Conservation (phyloP, 192 early-diverging fungal genomes). For the Phycomyces blakesleeanus region DNA sequence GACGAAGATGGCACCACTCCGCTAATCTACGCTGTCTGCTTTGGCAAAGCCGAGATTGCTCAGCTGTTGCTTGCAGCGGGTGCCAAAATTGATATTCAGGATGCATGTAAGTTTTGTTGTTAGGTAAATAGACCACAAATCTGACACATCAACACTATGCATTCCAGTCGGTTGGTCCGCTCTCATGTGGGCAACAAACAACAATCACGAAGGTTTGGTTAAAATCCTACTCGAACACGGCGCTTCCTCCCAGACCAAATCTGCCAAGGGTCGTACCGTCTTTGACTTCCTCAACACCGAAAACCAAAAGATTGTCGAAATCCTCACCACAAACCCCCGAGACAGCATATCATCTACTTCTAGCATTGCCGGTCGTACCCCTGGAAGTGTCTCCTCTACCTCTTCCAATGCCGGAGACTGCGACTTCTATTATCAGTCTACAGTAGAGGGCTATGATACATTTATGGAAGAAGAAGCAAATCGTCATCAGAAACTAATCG, state of each 20-base stretch:
- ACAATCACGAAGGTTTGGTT: conserved; percentile 73
- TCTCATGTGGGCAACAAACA: conserved; percentile 90
- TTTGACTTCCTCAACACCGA: conserved; percentile 69
- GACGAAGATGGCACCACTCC: conserved; percentile 87
- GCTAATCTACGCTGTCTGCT: conserved; percentile 85
- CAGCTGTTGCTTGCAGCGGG: conserved; percentile 68
- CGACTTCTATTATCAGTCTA: conserved; percentile 36
- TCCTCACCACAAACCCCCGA: conserved; percentile 41
- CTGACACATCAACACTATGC: conserved; percentile 8
- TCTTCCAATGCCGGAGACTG: conserved; percentile 21
- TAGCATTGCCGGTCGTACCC: conserved; percentile 21
- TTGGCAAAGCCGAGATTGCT: conserved; percentile 75
- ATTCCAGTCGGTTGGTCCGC: conserved; percentile 77
- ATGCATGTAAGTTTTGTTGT: conserved; percentile 38
- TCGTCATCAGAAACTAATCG: conserved; percentile 21
- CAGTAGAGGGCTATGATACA: conserved; percentile 26
- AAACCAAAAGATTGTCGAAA: conserved; percentile 55
- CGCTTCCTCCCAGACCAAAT: conserved; percentile 65
- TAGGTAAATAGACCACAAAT: neutral
- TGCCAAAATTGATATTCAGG: conserved; percentile 69
- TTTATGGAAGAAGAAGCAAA: conserved; percentile 32
- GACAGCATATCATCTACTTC: conserved; percentile 35
- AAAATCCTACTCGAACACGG: conserved; percentile 74
- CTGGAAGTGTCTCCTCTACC: conserved; percentile 28
- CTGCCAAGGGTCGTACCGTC: conserved; percentile 70